A percentile compares a stretch with the other conserved stretches of the same genome.
Evolutionary conservation across 768 basidiomycete species (phyloP).

Genomic region (Astraeus odoratus): DNA sequence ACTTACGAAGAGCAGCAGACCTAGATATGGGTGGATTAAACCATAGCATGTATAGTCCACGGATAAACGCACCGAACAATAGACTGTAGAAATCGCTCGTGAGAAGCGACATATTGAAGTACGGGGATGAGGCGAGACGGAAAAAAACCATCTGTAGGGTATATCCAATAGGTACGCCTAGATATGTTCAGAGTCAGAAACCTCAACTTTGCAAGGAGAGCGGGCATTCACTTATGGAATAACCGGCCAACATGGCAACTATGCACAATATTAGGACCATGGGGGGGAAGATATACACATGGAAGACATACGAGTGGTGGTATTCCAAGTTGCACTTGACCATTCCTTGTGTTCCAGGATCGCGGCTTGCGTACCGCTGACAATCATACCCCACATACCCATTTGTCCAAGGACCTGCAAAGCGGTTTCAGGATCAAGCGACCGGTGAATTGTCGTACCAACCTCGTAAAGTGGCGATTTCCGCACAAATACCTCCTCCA

Average conservation of each 20-base stretch:
- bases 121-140: constrained; percentile 70
- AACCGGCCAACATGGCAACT: constrained; percentile 41
- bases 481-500: constrained; percentile 75
- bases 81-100: constrained; percentile 78
- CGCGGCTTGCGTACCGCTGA: constrained; percentile 65
- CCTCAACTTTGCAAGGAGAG: background rate
- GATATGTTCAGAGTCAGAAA: background rate
- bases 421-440: no score
- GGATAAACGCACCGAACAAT: constrained; percentile 41
- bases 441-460: background rate
- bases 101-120: constrained; percentile 70
- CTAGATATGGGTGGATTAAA: background rate
- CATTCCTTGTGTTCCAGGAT: constrained; percentile 59
- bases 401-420: constrained; percentile 63
- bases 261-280: background rate
- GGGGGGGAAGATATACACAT: background rate
- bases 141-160: constrained; percentile 72
- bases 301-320: constrained; percentile 45
- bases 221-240: constrained; percentile 26
- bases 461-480: constrained; percentile 67
- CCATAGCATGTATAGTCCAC: background rate
- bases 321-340: constrained; percentile 58
- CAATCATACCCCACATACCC: constrained; percentile 71
- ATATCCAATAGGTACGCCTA: constrained; percentile 71
- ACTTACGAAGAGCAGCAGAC: constrained; percentile 7